phyloP scores from a whole-genome alignment of 306 rosid genomes.

The Cucumis melo region DNA sequence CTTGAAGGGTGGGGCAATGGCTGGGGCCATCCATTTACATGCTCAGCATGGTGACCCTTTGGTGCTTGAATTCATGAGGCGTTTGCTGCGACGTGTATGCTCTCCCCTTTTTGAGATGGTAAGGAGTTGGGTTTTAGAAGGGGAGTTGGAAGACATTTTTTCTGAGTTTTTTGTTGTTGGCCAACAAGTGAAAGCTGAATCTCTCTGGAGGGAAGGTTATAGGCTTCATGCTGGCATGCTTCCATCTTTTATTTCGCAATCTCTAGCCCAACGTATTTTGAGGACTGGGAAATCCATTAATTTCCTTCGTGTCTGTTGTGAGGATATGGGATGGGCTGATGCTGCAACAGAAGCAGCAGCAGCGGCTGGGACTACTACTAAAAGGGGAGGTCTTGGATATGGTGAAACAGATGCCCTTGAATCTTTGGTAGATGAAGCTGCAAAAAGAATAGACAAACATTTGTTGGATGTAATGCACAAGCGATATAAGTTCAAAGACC shows the following conservation, averaged over 20 bases:
- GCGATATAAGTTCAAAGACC: slow-evolving; percentile 82
- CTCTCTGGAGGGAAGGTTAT: slow-evolving; percentile 96
- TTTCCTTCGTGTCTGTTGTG: slow-evolving; percentile 93
- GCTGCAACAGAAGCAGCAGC: slow-evolving; percentile 70
- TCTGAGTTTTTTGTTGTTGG: slow-evolving; percentile 77
- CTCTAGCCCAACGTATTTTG: slow-evolving; percentile 83
- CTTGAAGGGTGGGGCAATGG: slow-evolving; percentile 86
- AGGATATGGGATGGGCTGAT: slow-evolving; percentile 84
- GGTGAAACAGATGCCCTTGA: slow-evolving; percentile 93
- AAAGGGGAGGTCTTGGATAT: slow-evolving; percentile 79
- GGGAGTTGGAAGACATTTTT: slow-evolving; percentile 88
- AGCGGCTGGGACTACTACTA: slow-evolving; percentile 56
- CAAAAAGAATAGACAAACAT: slow-evolving; percentile 87
- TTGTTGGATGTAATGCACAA: slow-evolving; percentile 72
- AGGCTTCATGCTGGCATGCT: slow-evolving; percentile 82
- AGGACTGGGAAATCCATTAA: slow-evolving; percentile 95
- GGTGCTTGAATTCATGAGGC: slow-evolving; percentile 75
- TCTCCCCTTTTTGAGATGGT: slow-evolving; percentile 93
- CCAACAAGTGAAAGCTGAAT: slow-evolving; percentile 90
- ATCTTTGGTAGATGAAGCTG: slow-evolving; percentile 77
- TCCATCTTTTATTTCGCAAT: slow-evolving; percentile 79
- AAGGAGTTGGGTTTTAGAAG: slow-evolving; percentile 86
- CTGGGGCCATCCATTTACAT: slow-evolving; percentile 79
- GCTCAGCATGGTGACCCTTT: slow-evolving; percentile 93
- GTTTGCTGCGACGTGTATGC: slow-evolving; percentile 68